Conservation (phyloP, 1,139 yeast genomes). For the Lodderomyces beijingensis region DNA sequence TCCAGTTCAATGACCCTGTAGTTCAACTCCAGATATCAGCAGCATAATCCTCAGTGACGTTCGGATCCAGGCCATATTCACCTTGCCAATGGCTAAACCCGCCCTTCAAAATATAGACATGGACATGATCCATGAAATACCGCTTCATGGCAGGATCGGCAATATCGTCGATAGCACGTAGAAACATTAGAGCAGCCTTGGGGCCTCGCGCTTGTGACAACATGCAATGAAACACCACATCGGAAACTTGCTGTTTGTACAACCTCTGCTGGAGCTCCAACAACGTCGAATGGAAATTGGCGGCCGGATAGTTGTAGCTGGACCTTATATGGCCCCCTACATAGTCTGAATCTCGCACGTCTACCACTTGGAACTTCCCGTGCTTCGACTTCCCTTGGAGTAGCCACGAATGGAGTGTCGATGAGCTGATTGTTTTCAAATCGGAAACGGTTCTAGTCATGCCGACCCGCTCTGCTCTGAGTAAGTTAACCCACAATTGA, state of each 20-base stretch:
- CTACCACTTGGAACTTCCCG: conserved; percentile 63
- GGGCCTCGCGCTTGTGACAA: conserved; percentile 91
- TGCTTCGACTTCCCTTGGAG: conserved; percentile 27
- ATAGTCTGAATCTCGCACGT: conserved; percentile 80
- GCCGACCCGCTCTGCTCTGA: no score
- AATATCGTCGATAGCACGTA: conserved; percentile 47
- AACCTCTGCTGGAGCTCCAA: conserved; percentile 40
- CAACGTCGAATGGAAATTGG: conserved; percentile 38
- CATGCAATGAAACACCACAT: conserved; percentile 86
- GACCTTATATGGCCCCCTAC: conserved; percentile 65
- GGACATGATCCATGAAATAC: conserved; percentile 29
- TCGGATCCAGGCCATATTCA: conserved; percentile 59
- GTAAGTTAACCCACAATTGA: no score
- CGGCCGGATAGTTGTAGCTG: conserved; percentile 60
- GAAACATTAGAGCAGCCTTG: conserved; percentile 65
- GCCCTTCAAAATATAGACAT: conserved; percentile 71
- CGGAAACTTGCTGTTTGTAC: conserved; percentile 30
- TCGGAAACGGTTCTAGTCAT: conserved; percentile 28
- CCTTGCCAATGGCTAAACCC: conserved; percentile 87
- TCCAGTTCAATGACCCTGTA: no score
- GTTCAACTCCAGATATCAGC: conserved; percentile 51
- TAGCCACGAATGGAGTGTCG: conserved; percentile 45
- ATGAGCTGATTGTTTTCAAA: conserved; percentile 42
- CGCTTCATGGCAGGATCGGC: conserved; percentile 22
- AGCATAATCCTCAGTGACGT: conserved; percentile 65